Evolutionary conservation across 2,329 filamentous ascomycete genomes (phyloP), one percentile per base, ranked within the genome.

Genomic region (Bipolaris victoriae): DNA sequence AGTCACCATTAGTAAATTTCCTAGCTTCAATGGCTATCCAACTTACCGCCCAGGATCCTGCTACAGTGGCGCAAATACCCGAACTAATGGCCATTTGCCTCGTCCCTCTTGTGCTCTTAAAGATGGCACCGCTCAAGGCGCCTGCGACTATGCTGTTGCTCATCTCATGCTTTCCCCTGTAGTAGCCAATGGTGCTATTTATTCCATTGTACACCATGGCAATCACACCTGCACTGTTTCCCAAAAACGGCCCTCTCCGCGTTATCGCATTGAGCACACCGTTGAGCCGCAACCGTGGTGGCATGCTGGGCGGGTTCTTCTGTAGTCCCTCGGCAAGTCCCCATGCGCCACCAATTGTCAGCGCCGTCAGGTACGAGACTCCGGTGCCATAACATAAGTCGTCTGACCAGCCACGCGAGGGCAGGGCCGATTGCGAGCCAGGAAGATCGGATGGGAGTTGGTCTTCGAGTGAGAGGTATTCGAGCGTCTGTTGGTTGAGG

Each of bases 321-420:
- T 88, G 87, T 69, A 98, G 80, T 10, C 95, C 95, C 79, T 99
- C 95, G 64, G 90, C 89, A 67, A 99, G 78, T 61, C 95, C 95
- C 94, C 94, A 98, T 55, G 87, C 88, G 66, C 95, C 95, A 77
- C 95, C 95, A 65, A 96, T 76, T 39, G 89, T 85, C 70, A 99
- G 82, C 6, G 90, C 95, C n/a, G 90, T 82, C 59, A 99, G 83
- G 76, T 99, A 99, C 74, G 92, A 97, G 61, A 94, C 88, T 69
- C 95, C 95, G 20, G 95, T 96, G 73, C 96, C 95, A 77, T 99
- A 99, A 81, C 95, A 98, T 58, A 99, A 86, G 77, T 99, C 95
- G 76, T 99, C 95, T 60, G 93, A 96, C 88, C 96, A 99, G 76
- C 95, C 95, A 77, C 95, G 89, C 55, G 93, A 97, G 41, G 96